phyloP scores from a whole-genome alignment of 148 eudicot genomes.

The Rhododendron griersonianum region DNA sequence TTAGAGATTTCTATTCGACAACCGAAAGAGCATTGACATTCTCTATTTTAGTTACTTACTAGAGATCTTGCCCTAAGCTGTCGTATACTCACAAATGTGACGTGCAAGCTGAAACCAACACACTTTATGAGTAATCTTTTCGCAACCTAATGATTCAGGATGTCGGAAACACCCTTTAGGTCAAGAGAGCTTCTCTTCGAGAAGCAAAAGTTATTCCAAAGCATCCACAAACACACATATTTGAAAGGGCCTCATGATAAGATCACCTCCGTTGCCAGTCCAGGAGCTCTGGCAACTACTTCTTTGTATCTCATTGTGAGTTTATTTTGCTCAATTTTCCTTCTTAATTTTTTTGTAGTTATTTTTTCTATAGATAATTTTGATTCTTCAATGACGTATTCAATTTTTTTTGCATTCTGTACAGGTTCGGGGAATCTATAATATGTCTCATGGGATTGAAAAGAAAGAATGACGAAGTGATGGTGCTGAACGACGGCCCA shows the following conservation, averaged over 20 bases:
- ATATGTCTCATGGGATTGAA: constrained; percentile 87
- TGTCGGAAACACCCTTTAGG: constrained; percentile 66
- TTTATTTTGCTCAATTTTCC: constrained; percentile 10
- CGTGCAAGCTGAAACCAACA: background rate
- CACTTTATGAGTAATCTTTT: background rate
- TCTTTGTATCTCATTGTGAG: constrained; percentile 61
- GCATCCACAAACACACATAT: constrained; percentile 60
- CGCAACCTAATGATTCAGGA: constrained; percentile 37
- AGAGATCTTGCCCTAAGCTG: background rate
- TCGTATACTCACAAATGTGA: background rate
- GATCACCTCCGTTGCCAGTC: constrained; percentile 85
- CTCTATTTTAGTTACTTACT: background rate
- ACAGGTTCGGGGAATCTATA: constrained; percentile 72
- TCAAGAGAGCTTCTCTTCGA: constrained; percentile 72
- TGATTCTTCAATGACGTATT: background rate
- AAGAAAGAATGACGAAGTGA: constrained; percentile 64
- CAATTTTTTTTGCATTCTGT: background rate
- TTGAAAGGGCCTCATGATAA: constrained; percentile 66
- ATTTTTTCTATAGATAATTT: background rate
- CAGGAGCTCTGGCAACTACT: constrained; percentile 57
- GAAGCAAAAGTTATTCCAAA: constrained; percentile 65
- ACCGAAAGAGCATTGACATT: background rate
- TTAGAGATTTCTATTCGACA: no score
- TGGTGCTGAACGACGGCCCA: background rate
- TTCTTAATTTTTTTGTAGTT: background rate